Conservation (phyloP, 805 yeast species). For the Debaryomyces maramus region DNA sequence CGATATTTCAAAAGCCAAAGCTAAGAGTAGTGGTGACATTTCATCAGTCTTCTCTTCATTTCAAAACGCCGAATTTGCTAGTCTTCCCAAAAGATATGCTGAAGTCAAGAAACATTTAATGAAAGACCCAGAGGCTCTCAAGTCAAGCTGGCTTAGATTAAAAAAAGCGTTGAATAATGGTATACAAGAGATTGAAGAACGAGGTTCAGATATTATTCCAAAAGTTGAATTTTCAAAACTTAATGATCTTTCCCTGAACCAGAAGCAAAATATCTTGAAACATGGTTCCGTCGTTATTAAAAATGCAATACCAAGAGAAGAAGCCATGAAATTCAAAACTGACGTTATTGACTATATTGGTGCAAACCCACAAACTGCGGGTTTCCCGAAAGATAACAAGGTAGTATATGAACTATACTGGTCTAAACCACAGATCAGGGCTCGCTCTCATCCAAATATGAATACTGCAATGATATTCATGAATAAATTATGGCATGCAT, state of each 20-base stretch:
- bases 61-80: not conserved
- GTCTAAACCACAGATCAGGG: conserved; percentile 38
- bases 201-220: conserved; percentile 24
- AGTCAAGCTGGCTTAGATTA: conserved; percentile 24
- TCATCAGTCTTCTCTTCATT: conserved; percentile 13
- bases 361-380: conserved; percentile 28
- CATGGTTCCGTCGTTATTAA: conserved; percentile 31
- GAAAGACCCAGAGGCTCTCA: conserved; percentile 4
- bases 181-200: conserved; percentile 15
- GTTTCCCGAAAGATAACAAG: conserved; percentile 22
- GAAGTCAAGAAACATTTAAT: conserved; percentile 4
- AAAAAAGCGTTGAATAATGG: conserved; percentile 21
- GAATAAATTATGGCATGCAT: conserved; percentile 27
- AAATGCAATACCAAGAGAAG: conserved; percentile 25
- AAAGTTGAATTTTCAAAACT: conserved; percentile 20
- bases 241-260: not conserved
- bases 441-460: conserved; percentile 39
- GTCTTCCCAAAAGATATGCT: conserved; percentile 4
- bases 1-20: conserved; percentile 11
- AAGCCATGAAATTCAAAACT: conserved; percentile 21
- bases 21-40: conserved; percentile 12
- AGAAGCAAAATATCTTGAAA: conserved; percentile 2
- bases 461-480: conserved; percentile 25
- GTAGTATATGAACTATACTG: conserved; percentile 36
- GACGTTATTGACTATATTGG: conserved; percentile 23